Evolutionary conservation across 495 filamentous ascomycete species (phyloP), one percentile per base, ranked within the genome.

Genomic region (Trichoderma reesei): DNA sequence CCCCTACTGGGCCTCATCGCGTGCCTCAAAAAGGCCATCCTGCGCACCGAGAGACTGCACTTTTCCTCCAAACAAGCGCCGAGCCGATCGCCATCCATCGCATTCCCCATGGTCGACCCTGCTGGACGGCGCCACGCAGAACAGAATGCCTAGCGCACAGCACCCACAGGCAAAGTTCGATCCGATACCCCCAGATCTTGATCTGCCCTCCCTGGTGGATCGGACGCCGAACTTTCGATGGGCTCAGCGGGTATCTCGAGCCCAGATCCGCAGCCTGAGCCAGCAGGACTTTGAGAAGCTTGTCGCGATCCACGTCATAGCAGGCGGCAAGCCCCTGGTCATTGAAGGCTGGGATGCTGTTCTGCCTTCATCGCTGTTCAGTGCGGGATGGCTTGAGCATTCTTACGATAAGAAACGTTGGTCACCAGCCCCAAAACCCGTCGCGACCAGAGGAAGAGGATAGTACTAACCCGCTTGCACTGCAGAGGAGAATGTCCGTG

Each of bases 321-420:
- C 86, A n/a, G 85, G 86, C 20, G 93, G 93, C 6, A 88, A 87
- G 63, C 93, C 93, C 13, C 77, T 98, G 20, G 89, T 98, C 46
- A 85, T 98, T 51, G 90, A 94, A 72, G 91, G 91, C 33, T 97
- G 91, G 79, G 79, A 84, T 18, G 76, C 88, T 51, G 85, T 88
- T 66, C 82, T 88, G 33, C 82, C 83, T 11, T 73, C 73, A 42
- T 82, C 82, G 71, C 83, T 93, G 1, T 98, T 98, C 72, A 89
- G 87, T 37, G 78, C 82, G 14, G 74, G 82, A 65, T 98, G 94
- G 93, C 77, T 98, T 33, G 82, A 84, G 69, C 75, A 81, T 31
- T 86, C 88, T 20, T 83, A 87, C 71, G 84, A 87, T 63, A 85
- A 83, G 62, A 92, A 96, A 69, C 79, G 90, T 92, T 72, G 77